A percentile compares a stretch with the other conserved stretches of the same genome.
These are phyloP conservation scores for Boletus speciosus DNA, from an alignment of 768 basidiomycete species.

Conservation along the genomic window DNA sequence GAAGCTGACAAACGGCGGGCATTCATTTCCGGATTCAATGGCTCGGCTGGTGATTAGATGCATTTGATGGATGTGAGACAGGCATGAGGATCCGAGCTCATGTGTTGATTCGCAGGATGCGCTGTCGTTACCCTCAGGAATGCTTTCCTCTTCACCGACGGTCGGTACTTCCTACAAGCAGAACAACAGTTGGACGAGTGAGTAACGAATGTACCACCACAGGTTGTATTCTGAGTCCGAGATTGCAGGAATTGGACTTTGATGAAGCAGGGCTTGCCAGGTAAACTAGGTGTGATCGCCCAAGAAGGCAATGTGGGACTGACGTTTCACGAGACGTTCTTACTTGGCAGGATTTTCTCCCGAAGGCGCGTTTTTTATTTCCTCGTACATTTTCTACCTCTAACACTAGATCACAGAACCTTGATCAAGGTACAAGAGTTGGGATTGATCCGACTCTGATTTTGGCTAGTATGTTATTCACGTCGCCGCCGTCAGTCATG, in stretches of 20 bases:
- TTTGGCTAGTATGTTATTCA: constrained; percentile 47
- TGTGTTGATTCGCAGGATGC: constrained; percentile 48
- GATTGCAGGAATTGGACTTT: constrained; percentile 77
- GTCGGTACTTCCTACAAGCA: constrained; percentile 92
- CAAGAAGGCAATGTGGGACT: constrained; percentile 4
- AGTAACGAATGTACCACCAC: constrained; percentile 16
- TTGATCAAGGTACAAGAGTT: constrained; percentile 59
- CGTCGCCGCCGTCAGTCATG: constrained; percentile 10
- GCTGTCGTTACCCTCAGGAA: constrained; percentile 69
- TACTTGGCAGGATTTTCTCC: constrained; percentile 84
- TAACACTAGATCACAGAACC: constrained; percentile 40
- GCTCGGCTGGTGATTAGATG: constrained; percentile 71
- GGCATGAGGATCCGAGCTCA: constrained; percentile 1
- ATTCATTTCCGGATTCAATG: constrained; percentile 91
- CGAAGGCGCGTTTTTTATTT: constrained; percentile 46
- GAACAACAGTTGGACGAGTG: constrained; percentile 82
- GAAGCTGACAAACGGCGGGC: constrained; percentile 79
- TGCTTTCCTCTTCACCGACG: constrained; percentile 91
- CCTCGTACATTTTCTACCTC: neutral
- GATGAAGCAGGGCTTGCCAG: constrained; percentile 89
- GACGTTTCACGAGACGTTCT: constrained; percentile 61
- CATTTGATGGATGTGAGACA: neutral
- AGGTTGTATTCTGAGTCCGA: constrained; percentile 1
- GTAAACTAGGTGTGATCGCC: constrained; percentile 33
- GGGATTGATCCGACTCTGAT: constrained; percentile 84